Evolutionary conservation across 2,329 filamentous ascomycete genomes (phyloP), one percentile per base, ranked within the genome.

Genomic region (Beauveria sp.): DNA sequence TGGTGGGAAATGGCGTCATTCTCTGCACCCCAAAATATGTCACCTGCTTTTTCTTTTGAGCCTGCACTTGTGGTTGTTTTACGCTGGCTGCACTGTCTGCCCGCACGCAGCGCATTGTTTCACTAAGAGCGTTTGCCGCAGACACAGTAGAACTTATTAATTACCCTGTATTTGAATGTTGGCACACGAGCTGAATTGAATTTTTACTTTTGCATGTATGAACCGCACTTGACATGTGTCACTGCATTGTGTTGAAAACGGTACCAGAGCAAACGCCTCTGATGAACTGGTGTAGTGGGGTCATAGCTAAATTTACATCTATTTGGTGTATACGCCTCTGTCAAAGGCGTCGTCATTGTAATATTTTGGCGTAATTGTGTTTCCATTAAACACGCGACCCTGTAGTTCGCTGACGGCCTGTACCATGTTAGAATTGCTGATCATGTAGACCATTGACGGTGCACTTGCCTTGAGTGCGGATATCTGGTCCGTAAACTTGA

Each of bases 361-460:
- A 71, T 92, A 97, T 56, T 82, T 84, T 0, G 92, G 90, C n/a
- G 79, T 77, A 61, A 97, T 96, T 12, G 81, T 79, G 71, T 96
- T 96, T 5, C 90, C 92, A 65, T 92, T 92, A 73, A 97, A 97
- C 18, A 91, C 83, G 58, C 92, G 86, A 18, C 92, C 92, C 69
- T 96, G 86, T 46, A 96, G 83, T 12, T 91, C 91, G 71, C 94
- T 96, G 55, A 97, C 91, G 56, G 93, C 93, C 88, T 92, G 61
- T 46, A 30, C 16, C 7, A 34, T 18, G 50, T 59, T 53, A 59
- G 56, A 3, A 9, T 8, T 22, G 54, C 47, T 20, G 10, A 55
- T 16, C 2, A 12, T 10, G 8, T 37, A 5, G 5, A 18, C 7
- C 18, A 5, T 18, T 14, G 22, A 5, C 16, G 26, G 5, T 22